Percentiles rank a stretch among this genome's conserved stretches.
Evolutionary conservation across 805 yeast genomes (phyloP).

Genomic region (Wickerhamomyces alni): DNA sequence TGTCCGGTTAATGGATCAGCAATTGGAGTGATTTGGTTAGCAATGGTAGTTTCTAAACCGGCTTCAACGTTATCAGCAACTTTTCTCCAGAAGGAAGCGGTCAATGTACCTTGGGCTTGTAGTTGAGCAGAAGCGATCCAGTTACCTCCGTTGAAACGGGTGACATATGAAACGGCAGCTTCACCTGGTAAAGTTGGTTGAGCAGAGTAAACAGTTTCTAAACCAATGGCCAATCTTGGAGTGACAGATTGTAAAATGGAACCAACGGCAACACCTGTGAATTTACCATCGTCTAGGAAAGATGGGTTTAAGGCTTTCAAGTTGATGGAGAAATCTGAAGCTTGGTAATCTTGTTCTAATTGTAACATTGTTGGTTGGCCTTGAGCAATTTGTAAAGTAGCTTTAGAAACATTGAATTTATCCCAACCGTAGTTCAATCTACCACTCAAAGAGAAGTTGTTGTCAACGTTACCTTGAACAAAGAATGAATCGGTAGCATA

Average conservation of each 20-base stretch:
- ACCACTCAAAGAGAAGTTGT: constrained; percentile 78
- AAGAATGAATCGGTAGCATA: constrained; percentile 82
- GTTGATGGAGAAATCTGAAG: constrained; percentile 81
- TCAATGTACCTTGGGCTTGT: constrained; percentile 86
- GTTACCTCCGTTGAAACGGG: constrained; percentile 80
- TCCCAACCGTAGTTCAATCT: constrained; percentile 91
- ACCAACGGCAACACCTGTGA: constrained; percentile 90
- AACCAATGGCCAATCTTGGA: constrained; percentile 77
- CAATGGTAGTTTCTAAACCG: constrained; percentile 81
- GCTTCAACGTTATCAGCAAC: constrained; percentile 92
- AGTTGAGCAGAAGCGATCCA: constrained; percentile 95
- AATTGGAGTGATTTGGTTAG: constrained; percentile 69
- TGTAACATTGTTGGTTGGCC: constrained; percentile 93
- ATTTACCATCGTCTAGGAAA: constrained; percentile 55
- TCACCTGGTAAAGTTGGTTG: constrained; percentile 79
- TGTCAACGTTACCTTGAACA: constrained; percentile 88
- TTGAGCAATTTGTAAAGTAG: constrained; percentile 80
- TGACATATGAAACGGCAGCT: constrained; percentile 83
- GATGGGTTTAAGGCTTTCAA: constrained; percentile 90
- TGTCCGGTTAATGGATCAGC: constrained; percentile 74
- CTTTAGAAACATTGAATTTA: constrained; percentile 68
- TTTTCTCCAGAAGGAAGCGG: constrained; percentile 91
- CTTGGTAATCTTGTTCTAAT: constrained; percentile 93
- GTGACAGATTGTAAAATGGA: constrained; percentile 87
- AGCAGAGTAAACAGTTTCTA: constrained; percentile 84